Conservation (phyloP, 345 rosid genomes). For the Eucalyptus lansdowneana region DNA sequence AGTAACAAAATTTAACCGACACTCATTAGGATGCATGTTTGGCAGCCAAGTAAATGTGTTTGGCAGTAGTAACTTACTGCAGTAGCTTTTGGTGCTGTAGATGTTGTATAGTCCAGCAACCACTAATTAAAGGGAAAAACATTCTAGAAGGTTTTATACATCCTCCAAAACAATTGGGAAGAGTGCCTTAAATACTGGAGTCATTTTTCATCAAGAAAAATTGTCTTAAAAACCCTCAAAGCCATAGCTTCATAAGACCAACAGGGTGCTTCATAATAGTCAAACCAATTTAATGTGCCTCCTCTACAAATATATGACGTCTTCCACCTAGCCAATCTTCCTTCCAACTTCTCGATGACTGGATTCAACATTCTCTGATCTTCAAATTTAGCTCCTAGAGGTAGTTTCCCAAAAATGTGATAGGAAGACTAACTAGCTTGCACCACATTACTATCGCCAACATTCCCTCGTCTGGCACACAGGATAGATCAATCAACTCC, state of each 20-base stretch:
- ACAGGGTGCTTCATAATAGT: neutral
- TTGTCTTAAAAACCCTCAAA: neutral
- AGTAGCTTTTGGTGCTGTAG: neutral
- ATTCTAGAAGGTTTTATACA: neutral
- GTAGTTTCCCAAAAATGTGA: neutral
- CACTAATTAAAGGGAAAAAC: neutral
- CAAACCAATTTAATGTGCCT: neutral
- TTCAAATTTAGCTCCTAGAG: neutral
- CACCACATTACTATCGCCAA: neutral
- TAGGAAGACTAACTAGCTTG: neutral
- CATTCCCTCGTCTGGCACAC: neutral
- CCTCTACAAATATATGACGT: neutral
- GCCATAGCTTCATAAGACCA: neutral
- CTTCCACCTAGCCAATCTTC: neutral
- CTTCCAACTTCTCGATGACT: neutral
- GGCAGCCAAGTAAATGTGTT: neutral
- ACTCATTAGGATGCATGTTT: neutral
- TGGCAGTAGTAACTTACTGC: neutral
- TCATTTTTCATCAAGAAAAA: neutral
- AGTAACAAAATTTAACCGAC: neutral
- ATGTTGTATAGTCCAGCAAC: neutral
- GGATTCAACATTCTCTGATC: neutral
- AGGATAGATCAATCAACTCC: neutral
- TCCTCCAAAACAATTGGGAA: neutral
- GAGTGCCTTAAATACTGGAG: neutral